A percentile compares a stretch with the other conserved stretches of the same genome.
Conservation (phyloP, 768 basidiomycete species). For the Tremella fuciformis region DNA sequence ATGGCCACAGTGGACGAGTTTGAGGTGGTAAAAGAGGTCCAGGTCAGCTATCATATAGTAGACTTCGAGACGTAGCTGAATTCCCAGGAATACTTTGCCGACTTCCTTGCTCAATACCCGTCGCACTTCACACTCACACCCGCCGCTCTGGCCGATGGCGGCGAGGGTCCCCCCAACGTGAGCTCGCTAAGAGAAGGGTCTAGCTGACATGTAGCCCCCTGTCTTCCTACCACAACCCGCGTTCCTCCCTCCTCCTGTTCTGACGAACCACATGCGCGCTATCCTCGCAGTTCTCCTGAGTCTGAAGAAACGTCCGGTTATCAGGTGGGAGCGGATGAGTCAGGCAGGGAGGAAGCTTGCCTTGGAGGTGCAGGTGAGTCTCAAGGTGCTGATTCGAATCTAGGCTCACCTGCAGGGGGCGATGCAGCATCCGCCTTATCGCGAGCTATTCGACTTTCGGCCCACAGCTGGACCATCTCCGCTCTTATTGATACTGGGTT, state of each 20-base stretch:
- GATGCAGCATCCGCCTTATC: conserved; percentile 66
- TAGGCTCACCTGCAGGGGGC: conserved; percentile 59
- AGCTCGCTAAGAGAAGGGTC: conserved; percentile 1
- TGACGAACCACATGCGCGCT: conserved; percentile 75
- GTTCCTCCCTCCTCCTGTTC: conserved; percentile 56
- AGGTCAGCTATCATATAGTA: conserved; percentile 59
- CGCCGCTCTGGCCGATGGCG: conserved; percentile 46
- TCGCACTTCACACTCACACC: conserved; percentile 72
- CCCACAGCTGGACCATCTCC: conserved; percentile 77
- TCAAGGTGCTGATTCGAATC: background rate
- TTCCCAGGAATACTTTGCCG: conserved; percentile 86
- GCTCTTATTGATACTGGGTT: conserved; percentile 72
- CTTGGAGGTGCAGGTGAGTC: conserved; percentile 71
- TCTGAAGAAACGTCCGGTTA: conserved; percentile 90
- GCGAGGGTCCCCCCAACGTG: conserved; percentile 51
- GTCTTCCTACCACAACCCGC: conserved; percentile 49
- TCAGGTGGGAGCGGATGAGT: conserved; percentile 92
- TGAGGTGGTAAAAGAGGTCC: conserved; percentile 93
- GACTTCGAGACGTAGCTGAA: background rate
- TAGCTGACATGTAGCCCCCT: conserved; percentile 37
- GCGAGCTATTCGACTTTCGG: conserved; percentile 86
- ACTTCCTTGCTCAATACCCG: conserved; percentile 83
- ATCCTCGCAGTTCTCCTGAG: conserved; percentile 83
- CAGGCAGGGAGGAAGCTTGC: conserved; percentile 87
- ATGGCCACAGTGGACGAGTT: conserved; percentile 92